Conservation (phyloP, 352 stramenopile species). For the Peronosclerospora sorghi region DNA sequence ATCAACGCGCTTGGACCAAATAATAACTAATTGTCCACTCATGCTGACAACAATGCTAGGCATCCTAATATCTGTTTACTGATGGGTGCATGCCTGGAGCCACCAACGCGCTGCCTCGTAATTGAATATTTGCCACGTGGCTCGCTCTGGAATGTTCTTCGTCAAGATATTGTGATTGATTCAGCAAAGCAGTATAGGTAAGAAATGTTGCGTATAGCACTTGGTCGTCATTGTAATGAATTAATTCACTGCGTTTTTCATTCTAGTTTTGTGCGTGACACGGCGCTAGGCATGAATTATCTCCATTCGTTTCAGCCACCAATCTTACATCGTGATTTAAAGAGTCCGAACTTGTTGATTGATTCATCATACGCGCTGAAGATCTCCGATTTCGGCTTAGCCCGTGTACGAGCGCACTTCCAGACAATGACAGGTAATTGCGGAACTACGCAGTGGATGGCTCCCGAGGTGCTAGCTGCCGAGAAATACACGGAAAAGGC, state of each 20-base stretch:
- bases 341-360: constrained; percentile 78
- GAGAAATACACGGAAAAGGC: constrained; percentile 85
- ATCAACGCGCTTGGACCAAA: neutral
- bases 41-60: constrained; percentile 16
- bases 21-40: constrained; percentile 1
- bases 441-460: constrained; percentile 83
- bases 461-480: constrained; percentile 65
- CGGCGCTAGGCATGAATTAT: constrained; percentile 81
- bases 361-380: constrained; percentile 75
- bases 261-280: constrained; percentile 63
- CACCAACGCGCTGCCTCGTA: constrained; percentile 71
- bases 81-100: constrained; percentile 73
- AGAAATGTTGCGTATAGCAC: constrained; percentile 2
- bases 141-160: constrained; percentile 80
- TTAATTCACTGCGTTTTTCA: neutral
- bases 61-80: constrained; percentile 82
- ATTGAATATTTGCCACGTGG: constrained; percentile 77
- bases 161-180: constrained; percentile 64
- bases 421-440: constrained; percentile 85
- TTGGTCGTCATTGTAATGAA: neutral
- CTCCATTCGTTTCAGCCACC: constrained; percentile 78
- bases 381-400: constrained; percentile 84
- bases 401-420: constrained; percentile 69
- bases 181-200: constrained; percentile 62
- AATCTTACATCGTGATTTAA: constrained; percentile 81